Evolutionary conservation across 2,329 filamentous ascomycete species (phyloP), one percentile per base, ranked within the genome.

Genomic region (Pestalotiopsis sp.): DNA sequence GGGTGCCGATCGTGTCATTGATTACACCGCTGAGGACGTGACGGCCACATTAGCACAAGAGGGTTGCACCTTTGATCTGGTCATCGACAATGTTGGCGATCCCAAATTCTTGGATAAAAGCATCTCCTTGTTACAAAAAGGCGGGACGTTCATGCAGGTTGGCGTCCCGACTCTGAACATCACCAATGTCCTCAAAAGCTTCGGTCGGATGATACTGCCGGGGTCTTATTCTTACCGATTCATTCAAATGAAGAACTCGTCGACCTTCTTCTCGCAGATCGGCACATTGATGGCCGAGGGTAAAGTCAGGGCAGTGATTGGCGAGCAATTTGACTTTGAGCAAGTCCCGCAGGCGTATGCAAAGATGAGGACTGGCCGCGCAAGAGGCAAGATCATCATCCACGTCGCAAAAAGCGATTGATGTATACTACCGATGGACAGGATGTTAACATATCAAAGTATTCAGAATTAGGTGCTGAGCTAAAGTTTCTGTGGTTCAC

Each of bases 1-100:
- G 1, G 90, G 90, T 0, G 90, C 90, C 6, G 89, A 92, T 72
- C 86, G 89, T 69, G 84, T 91, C 38, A 82, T 91, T 61, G 87
- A 91, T 73, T 91, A 92, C 75, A 85, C 83, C 20, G 77, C 79
- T 0, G 75, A 79, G 38, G 79, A 90, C 74, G 77, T 91, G 2
- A 73, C 83, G 4, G 78, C 80, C 27, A 76, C 75, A 3, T 77
- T 91, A 7, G 83, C 82, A 69, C 76, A 79, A 0, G 83, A 83
- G 49, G 86, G 86, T 0, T 79, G 79, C 6, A 78, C 85, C 2
- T 91, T 85, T 76, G 80, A 83, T 63, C 80, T 88, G 49, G 81
- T 86, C 0, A 80, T 92, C 12, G 90, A 92, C 77, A 88, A 88
- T 74, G 84, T 90, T 27, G 87, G 86, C 2, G 3, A 20, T 11